Evolutionary conservation across 163 green algal genomes (phyloP).

Genomic region (Dunaliella salina): DNA sequence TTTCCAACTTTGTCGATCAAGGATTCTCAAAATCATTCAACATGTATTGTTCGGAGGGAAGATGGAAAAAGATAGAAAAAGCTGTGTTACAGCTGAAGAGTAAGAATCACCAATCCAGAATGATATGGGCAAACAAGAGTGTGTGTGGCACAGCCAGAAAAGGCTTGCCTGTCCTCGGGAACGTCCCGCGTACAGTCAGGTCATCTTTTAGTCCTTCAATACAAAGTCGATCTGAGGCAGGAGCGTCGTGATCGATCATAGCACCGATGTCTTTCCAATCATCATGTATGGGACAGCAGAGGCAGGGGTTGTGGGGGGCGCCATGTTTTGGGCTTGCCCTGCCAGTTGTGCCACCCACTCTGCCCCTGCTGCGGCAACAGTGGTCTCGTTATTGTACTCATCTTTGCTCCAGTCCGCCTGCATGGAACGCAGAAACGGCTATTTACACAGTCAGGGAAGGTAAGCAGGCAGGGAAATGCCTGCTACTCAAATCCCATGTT

Average conservation of each 20-base stretch:
- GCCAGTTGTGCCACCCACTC: not conserved
- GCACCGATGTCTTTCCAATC: not conserved
- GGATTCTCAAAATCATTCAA: no score
- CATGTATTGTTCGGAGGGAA: no score
- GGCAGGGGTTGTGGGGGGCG: not conserved
- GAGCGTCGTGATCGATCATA: not conserved
- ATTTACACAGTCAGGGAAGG: no score
- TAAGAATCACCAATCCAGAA: no score
- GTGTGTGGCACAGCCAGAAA: no score
- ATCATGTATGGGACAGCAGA: not conserved
- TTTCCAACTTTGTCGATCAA: no score
- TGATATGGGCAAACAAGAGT: no score
- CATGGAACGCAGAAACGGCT: no score
- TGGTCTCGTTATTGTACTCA: not conserved
- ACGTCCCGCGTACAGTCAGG: not conserved
- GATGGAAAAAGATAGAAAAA: no score
- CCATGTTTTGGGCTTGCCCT: not conserved
- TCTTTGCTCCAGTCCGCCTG: not conserved
- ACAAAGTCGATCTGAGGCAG: not conserved
- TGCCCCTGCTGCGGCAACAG: not conserved
- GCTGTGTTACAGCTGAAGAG: no score
- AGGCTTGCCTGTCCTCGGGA: not conserved
- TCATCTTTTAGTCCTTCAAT: not conserved
- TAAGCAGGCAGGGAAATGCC: no score
- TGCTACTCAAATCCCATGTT: no score